phyloP scores from a whole-genome alignment of 805 yeast species.

The Saccharomycopsis sp. region DNA sequence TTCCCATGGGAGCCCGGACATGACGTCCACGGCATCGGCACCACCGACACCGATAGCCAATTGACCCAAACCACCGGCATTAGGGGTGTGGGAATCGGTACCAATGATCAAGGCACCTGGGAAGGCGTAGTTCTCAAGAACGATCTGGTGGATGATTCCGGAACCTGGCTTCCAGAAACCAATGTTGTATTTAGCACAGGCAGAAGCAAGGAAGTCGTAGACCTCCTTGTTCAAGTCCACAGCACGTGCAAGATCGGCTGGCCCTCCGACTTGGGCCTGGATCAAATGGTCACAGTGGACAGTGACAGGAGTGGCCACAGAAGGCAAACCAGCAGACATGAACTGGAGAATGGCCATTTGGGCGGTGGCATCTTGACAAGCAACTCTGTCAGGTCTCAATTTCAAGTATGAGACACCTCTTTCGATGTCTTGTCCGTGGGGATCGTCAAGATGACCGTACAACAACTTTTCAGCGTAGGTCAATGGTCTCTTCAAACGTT shows the following conservation, averaged over 20 bases:
- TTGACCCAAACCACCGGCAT: constrained; percentile 98
- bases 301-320: constrained; percentile 90
- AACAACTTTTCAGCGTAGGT: constrained; percentile 94
- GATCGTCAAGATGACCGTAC: constrained; percentile 92
- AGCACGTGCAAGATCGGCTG: constrained; percentile 77
- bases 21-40: constrained; percentile 97
- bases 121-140: constrained; percentile 91
- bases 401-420: constrained; percentile 91
- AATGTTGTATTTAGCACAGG: constrained; percentile 91
- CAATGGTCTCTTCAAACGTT: constrained; percentile 78
- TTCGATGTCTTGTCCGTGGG: constrained; percentile 75
- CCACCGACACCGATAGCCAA: constrained; percentile 99
- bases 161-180: constrained; percentile 99
- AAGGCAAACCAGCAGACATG: constrained; percentile 90
- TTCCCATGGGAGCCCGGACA: constrained; percentile 95
- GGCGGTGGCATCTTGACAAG: constrained; percentile 98
- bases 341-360: constrained; percentile 97
- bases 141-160: constrained; percentile 96
- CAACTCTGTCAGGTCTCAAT: constrained; percentile 95
- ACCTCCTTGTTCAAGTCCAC: constrained; percentile 89
- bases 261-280: constrained; percentile 92
- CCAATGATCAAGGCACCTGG: constrained; percentile 97
- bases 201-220: constrained; percentile 80
- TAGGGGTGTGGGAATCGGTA: constrained; percentile 97
- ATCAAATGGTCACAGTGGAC: constrained; percentile 98